Percentiles rank a stretch among this genome's conserved stretches.
Evolutionary conservation across 2,329 filamentous ascomycete genomes (phyloP).

Genomic region (Pseudohalonectria lignicola): DNA sequence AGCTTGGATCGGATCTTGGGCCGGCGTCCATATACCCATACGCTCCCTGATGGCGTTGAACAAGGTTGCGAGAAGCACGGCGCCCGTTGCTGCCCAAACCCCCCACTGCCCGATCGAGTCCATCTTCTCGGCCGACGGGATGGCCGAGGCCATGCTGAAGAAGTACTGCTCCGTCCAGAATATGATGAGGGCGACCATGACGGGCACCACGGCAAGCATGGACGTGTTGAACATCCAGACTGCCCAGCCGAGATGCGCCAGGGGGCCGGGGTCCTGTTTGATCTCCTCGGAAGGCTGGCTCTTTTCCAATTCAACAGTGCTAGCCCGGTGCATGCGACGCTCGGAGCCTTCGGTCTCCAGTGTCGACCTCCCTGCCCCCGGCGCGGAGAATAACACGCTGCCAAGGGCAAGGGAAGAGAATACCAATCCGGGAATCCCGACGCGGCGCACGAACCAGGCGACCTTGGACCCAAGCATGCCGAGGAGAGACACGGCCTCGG

Average conservation of each 20-base stretch:
- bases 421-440: constrained; percentile 1
- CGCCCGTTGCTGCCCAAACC: constrained; percentile 6
- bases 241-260: not conserved
- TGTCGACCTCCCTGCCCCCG: no score
- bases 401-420: not conserved
- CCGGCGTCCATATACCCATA: not conserved
- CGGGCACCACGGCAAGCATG: constrained; percentile 1
- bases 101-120: constrained; percentile 8
- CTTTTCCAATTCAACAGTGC: not conserved
- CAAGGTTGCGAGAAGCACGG: constrained; percentile 4
- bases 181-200: constrained; percentile 3
- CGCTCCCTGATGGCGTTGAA: constrained; percentile 6
- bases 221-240: not conserved
- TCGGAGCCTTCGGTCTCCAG: no score
- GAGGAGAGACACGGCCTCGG: not conserved
- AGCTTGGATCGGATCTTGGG: no score
- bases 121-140: constrained; percentile 3
- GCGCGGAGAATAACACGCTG: not conserved
- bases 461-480: not conserved
- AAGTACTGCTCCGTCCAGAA: constrained; percentile 5
- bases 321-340: not conserved
- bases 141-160: not conserved
- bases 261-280: not conserved
- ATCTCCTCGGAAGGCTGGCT: not conserved
- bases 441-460: constrained; percentile 1